phyloP scores from a whole-genome alignment of 495 filamentous ascomycete genomes.

The Thermochaetoides thermophila region DNA sequence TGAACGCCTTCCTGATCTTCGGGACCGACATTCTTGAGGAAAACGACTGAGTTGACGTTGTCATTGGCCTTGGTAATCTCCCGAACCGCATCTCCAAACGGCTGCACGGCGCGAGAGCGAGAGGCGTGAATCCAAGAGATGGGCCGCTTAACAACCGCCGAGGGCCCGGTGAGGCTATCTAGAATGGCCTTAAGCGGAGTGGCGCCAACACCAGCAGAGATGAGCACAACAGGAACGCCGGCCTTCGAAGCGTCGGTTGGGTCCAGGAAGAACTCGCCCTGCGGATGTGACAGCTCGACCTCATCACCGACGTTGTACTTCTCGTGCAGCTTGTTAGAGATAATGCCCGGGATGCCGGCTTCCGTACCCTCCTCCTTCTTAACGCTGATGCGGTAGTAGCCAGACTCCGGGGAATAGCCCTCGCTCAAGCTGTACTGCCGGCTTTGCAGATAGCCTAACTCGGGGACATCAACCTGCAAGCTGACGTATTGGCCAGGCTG shows the following conservation, averaged over 20 bases:
- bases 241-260: slow-evolving; percentile 21
- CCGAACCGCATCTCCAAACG: slow-evolving; percentile 39
- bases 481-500: slow-evolving; percentile 59
- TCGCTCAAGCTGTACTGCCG: slow-evolving; percentile 61
- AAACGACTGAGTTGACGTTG: slow-evolving; percentile 27
- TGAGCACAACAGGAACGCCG: slow-evolving; percentile 42
- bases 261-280: slow-evolving; percentile 51
- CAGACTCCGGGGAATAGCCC: slow-evolving; percentile 27
- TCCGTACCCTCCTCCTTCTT: slow-evolving; percentile 44
- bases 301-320: slow-evolving; percentile 42
- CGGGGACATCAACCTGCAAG: slow-evolving; percentile 40
- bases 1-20: slow-evolving; percentile 36
- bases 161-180: slow-evolving; percentile 26
- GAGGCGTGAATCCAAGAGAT: slow-evolving; percentile 56
- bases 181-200: slow-evolving; percentile 54
- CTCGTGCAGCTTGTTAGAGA: slow-evolving; percentile 57
- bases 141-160: slow-evolving; percentile 25
- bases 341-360: slow-evolving; percentile 36
- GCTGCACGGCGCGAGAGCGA: slow-evolving; percentile 31
- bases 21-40: slow-evolving; percentile 22
- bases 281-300: slow-evolving; percentile 51
- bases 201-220: slow-evolving; percentile 55
- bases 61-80: slow-evolving; percentile 29
- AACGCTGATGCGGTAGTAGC: slow-evolving; percentile 55
- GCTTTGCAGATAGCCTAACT: slow-evolving; percentile 44